phyloP scores from a whole-genome alignment of 352 stramenopile species.

The Phytophthora ramorum region DNA sequence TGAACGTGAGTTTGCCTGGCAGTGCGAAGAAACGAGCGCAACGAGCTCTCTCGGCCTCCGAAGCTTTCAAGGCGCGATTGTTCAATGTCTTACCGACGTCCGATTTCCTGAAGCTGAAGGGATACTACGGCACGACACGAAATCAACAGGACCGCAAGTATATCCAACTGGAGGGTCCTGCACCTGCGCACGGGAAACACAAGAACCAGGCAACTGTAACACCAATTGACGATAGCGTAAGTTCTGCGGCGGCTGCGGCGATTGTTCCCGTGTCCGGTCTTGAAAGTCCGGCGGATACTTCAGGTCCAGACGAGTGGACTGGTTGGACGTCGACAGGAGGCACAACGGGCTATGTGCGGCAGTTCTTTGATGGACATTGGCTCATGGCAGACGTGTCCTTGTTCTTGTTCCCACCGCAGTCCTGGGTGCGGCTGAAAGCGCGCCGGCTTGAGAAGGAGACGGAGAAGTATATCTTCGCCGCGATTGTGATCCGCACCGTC shows the following conservation, averaged over 20 bases:
- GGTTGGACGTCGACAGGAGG: constrained; percentile 25
- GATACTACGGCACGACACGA: constrained; percentile 43
- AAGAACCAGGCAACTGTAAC: constrained; percentile 31
- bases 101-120: constrained; percentile 74
- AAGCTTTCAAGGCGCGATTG: constrained; percentile 68
- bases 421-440: constrained; percentile 69
- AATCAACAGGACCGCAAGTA: constrained; percentile 35
- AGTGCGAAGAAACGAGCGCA: constrained; percentile 65
- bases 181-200: constrained; percentile 11
- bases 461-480: constrained; percentile 86
- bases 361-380: constrained; percentile 75
- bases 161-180: constrained; percentile 13
- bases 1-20: constrained; percentile 78
- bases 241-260: background rate
- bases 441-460: constrained; percentile 81
- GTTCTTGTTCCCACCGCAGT: constrained; percentile 80
- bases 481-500: constrained; percentile 79
- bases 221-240: constrained; percentile 24
- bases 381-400: constrained; percentile 81
- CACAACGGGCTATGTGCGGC: constrained; percentile 39
- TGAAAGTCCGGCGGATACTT: constrained; percentile 20
- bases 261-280: constrained; percentile 3
- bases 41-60: constrained; percentile 58
- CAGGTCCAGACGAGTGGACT: constrained; percentile 29
- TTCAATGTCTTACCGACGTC: constrained; percentile 69